Evolutionary conservation across 2,329 filamentous ascomycete genomes (phyloP).

Genomic region (Alternaria triticimaculans): DNA sequence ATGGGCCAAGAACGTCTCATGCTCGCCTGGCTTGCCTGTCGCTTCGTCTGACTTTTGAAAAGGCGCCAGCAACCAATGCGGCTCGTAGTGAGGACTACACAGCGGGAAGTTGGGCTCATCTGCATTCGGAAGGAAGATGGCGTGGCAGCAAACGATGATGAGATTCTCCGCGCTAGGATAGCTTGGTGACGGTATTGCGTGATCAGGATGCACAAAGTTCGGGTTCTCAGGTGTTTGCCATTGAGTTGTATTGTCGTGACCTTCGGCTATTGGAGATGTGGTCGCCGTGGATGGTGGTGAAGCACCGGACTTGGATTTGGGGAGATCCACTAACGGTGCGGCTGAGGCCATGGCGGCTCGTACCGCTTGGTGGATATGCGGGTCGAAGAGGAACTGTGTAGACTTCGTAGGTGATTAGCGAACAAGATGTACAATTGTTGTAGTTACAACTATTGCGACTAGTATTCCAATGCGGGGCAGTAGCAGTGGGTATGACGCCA

Average conservation of each 20-base stretch:
- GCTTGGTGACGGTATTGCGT: conserved; percentile 33
- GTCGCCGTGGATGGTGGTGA: conserved; percentile 12
- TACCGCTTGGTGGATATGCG: conserved; percentile 8
- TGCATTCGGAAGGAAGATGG: conserved; percentile 65
- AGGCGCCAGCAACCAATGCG: conserved; percentile 70
- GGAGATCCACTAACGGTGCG: conserved; percentile 36
- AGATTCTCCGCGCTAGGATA: conserved; percentile 57
- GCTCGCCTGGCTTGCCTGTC: conserved; percentile 66
- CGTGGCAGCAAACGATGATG: conserved; percentile 84
- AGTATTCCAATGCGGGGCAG: conserved; percentile 1
- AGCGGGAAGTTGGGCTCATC: conserved; percentile 34
- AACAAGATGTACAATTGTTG: background rate
- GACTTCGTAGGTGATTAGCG: conserved; percentile 1
- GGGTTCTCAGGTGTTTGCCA: conserved; percentile 16
- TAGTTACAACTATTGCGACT: background rate
- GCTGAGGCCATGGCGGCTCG: conserved; percentile 38
- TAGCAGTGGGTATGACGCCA: background rate
- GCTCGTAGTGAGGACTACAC: conserved; percentile 43
- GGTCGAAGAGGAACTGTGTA: conserved; percentile 6
- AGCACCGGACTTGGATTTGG: conserved; percentile 37
- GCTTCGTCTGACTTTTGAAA: conserved; percentile 65
- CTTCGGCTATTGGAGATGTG: conserved; percentile 8
- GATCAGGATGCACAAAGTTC: conserved; percentile 37
- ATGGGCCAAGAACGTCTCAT: conserved; percentile 79
- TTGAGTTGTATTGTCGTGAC: conserved; percentile 4